Percentiles rank a stretch among this genome's conserved stretches.
Conservation (phyloP, 169 alveolate genomes). For the Cyclospora cayetanensis region DNA sequence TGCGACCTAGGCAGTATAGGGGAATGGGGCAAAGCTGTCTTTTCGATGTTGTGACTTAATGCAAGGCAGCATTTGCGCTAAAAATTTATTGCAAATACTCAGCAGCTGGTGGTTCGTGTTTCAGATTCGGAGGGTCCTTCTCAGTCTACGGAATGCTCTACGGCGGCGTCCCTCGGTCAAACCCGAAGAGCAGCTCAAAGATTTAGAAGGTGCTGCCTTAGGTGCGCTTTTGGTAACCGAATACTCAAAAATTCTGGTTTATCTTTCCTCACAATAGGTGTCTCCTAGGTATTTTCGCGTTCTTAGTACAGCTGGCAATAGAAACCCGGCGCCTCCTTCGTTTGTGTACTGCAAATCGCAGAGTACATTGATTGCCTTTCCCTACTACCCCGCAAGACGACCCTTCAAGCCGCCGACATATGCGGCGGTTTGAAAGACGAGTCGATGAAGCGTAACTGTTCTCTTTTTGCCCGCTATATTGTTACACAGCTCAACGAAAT, state of each 20-base stretch:
- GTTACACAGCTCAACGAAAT: background rate
- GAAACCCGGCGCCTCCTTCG: no score
- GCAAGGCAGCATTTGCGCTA: no score
- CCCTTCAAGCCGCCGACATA: background rate
- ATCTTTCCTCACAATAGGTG: background rate
- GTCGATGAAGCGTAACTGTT: background rate
- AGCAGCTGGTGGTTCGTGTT: no score
- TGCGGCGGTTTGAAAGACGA: background rate
- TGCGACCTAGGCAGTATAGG: no score
- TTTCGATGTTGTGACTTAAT: no score
- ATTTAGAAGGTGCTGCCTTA: background rate
- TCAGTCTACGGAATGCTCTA: background rate
- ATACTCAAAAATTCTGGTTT: background rate
- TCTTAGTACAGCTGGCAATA: background rate
- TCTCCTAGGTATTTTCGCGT: background rate
- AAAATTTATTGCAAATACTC: no score
- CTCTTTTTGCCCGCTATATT: background rate
- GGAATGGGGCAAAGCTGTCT: no score
- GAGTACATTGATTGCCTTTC: slow-evolving; percentile 2
- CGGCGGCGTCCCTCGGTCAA: background rate
- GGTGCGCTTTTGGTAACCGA: background rate
- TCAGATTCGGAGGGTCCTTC: background rate
- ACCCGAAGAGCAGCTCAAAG: background rate
- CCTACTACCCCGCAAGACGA: background rate
- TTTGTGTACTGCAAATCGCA: background rate